Conservation (phyloP, 2,329 filamentous ascomycete genomes). For the Apiospora aurea region DNA sequence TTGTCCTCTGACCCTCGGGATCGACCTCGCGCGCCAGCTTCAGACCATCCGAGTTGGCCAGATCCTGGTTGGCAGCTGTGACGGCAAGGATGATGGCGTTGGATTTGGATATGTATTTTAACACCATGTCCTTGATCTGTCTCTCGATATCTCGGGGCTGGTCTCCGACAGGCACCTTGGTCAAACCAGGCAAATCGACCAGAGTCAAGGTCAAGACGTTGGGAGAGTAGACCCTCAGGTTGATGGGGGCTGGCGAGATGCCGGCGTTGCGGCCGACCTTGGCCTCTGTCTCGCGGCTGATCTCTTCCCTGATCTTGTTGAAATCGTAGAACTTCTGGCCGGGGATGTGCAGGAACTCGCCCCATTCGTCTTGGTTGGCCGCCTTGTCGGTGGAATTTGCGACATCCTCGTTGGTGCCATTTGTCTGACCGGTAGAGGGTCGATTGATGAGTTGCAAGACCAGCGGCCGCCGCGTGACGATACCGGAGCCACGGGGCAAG, state of each 20-base stretch:
- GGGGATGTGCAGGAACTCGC: slow-evolving; percentile 97
- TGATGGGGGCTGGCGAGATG: slow-evolving; percentile 96
- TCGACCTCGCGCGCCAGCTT: slow-evolving; percentile 48
- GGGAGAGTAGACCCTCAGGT: slow-evolving; percentile 96
- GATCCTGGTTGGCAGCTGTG: slow-evolving; percentile 61
- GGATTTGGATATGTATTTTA: slow-evolving; percentile 61
- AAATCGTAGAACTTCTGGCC: slow-evolving; percentile 72
- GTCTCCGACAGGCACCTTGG: slow-evolving; percentile 51
- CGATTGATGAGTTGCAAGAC: slow-evolving; percentile 74
- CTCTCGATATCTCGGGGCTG: slow-evolving; percentile 51
- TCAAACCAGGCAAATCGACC: slow-evolving; percentile 65
- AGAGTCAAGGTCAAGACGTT: slow-evolving; percentile 86
- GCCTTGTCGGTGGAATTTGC: slow-evolving; percentile 78
- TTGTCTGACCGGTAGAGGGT: slow-evolving; percentile 66
- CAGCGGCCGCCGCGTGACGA: slow-evolving; percentile 93
- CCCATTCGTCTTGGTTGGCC: slow-evolving; percentile 95
- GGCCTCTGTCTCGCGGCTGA: slow-evolving; percentile 51
- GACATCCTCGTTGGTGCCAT: slow-evolving; percentile 75
- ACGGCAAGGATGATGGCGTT: slow-evolving; percentile 67
- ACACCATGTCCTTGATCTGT: slow-evolving; percentile 53
- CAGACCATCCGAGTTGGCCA: slow-evolving; percentile 63
- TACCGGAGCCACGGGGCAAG: slow-evolving; percentile 94
- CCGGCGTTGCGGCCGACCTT: slow-evolving; percentile 91
- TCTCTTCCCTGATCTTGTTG: slow-evolving; percentile 55
- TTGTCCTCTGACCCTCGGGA: slow-evolving; percentile 48